Percentiles rank a stretch among this genome's conserved stretches.
Evolutionary conservation across 306 rosid genomes (phyloP).

Genomic region (Glycine soja): DNA sequence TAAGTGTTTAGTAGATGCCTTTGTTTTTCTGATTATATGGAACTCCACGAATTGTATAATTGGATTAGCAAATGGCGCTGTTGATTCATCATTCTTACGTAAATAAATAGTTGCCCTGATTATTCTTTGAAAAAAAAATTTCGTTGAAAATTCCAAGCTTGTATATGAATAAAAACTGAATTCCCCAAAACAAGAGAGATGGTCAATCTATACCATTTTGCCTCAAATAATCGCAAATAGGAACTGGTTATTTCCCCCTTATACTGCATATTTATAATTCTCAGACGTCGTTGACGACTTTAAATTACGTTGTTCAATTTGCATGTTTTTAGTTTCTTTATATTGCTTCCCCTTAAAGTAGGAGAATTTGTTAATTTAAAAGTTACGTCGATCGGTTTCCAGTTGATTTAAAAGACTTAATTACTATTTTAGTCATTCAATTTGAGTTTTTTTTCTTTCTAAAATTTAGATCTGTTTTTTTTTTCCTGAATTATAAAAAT

Average conservation of each 20-base stretch:
- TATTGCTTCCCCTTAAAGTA: background rate
- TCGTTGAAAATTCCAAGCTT: constrained; percentile 16
- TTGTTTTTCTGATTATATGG: constrained; percentile 77
- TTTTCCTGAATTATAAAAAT: no score
- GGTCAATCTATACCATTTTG: constrained; percentile 19
- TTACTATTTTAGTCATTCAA: no score
- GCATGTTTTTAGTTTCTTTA: background rate
- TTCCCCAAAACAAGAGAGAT: background rate
- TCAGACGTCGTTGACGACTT: background rate
- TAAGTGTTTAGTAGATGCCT: constrained; percentile 64
- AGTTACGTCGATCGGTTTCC: background rate
- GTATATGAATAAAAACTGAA: constrained; percentile 20
- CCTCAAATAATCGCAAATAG: constrained; percentile 17
- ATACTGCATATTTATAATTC: constrained; percentile 1
- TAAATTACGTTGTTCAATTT: background rate
- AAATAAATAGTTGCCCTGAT: constrained; percentile 65
- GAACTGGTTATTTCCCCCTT: background rate
- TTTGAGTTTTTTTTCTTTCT: no score
- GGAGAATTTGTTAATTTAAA: background rate
- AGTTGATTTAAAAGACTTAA: no score
- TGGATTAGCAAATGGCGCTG: constrained; percentile 78
- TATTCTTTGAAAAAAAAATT: constrained; percentile 49
- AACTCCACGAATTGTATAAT: constrained; percentile 66
- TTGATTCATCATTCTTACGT: constrained; percentile 85
- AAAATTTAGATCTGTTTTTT: no score